Conservation (phyloP, 305 asterid genomes). For the Solanum hybrid region DNA sequence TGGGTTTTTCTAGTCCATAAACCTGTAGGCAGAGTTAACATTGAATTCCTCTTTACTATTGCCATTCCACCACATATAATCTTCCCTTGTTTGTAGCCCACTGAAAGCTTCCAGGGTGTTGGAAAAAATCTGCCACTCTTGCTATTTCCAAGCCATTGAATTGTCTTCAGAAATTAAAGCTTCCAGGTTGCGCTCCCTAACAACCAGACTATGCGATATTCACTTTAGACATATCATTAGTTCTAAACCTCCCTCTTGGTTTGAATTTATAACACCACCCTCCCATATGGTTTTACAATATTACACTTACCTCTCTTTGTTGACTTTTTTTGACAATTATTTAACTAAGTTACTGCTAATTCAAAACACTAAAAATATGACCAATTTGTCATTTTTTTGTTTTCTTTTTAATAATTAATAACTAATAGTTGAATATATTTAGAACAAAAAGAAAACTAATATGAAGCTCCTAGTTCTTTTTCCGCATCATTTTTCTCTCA, state of each 20-base stretch:
- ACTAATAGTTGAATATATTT: too few species aligned
- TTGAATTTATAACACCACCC: neutral
- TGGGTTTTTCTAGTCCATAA: neutral
- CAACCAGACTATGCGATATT: neutral
- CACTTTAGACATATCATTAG: neutral
- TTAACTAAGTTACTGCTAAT: neutral
- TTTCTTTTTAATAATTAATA: too few species aligned
- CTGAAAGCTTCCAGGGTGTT: neutral
- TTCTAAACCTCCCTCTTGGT: neutral
- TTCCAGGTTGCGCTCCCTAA: neutral
- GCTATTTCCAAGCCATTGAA: neutral
- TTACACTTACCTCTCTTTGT: neutral
- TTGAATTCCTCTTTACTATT: neutral
- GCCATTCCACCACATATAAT: neutral
- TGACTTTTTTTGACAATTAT: neutral
- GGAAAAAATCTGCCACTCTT: neutral
- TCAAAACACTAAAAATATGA: neutral
- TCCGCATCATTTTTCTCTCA: neutral
- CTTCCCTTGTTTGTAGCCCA: neutral
- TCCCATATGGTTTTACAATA: neutral
- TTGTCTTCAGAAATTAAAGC: neutral
- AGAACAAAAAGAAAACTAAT: neutral
- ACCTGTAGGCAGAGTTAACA: neutral
- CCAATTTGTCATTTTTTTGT: neutral
- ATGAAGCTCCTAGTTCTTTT: neutral